Base-by-base conservation (phyloP, 768 basidiomycete genomes). In the Cyathus striatus region DNA sequence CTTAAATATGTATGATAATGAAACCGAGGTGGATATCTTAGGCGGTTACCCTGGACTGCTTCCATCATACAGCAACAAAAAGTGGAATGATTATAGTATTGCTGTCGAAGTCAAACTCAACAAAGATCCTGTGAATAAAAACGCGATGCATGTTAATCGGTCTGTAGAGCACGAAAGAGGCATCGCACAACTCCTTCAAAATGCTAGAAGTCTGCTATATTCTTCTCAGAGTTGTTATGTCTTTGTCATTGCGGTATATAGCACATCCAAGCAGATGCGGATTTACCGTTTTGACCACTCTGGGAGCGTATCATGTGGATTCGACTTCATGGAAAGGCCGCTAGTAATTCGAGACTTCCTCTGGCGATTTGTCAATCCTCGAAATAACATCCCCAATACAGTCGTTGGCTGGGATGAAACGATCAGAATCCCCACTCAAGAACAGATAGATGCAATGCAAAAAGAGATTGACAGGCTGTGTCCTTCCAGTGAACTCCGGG, bases 251-350 rank as follows among this genome's bases (percentile, higher is more conserved):
- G 41, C 26, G 4, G 41, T 42, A n/a, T 42, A 35, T 17, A 18
- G 30, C 10, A 23, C 27, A n/a, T 5, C 17, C 32, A n/a, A n/a
- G n/a, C n/a, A n/a, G n/a, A 32, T 21, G 5, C 26, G 41, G 5
- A 42, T 42, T 21, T 42, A 42, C 22, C 41, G 41, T 2, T 33
- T 33, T 33, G 41, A 42, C 21, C 30, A 23, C 17, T 16, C 41
- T 14, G 27, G 17, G 2, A 30, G 27, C 17, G 34, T 42, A 16
- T 42, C 41, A 21, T 32, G 26, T 6, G 13, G 14, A 9, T 33
- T 33, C 27, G 16, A 21, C 10, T 22, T 30, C 9, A 14, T 10
- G 5, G 22, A 32, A 16, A 12, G 13, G 21, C n/a, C 41, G 17
- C 12, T 32, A 13, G 20, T 33, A 10, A 4, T 42, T 35, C 21